phyloP scores from a whole-genome alignment of 257 asterid species.

The Lycium ferocissimum region DNA sequence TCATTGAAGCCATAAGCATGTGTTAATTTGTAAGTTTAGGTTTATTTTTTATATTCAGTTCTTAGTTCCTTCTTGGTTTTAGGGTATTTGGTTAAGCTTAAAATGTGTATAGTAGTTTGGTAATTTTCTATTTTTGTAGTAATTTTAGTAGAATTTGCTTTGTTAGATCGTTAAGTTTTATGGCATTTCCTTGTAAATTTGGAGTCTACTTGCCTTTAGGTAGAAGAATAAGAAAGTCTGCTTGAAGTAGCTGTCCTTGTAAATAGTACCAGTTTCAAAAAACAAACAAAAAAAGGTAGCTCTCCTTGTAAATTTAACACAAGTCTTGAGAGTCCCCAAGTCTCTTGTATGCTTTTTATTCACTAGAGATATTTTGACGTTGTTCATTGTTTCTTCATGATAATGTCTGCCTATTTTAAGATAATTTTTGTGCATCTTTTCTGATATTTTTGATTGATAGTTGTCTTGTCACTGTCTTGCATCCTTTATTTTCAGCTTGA shows the following conservation, averaged over 20 bases:
- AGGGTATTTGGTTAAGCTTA: neutral
- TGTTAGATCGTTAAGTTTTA: neutral
- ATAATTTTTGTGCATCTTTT: neutral
- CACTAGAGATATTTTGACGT: neutral
- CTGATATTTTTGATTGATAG: neutral
- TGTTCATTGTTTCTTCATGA: neutral
- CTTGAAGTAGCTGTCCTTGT: neutral
- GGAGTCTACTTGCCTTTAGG: constrained; percentile 10
- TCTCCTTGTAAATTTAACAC: neutral
- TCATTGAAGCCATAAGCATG: neutral
- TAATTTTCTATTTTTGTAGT: neutral
- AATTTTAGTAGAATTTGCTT: too few relatives aligned
- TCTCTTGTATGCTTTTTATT: neutral
- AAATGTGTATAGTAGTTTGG: neutral
- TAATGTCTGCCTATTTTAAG: constrained; percentile 1
- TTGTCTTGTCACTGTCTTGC: constrained; percentile 32
- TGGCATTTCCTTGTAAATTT: too few relatives aligned
- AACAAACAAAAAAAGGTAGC: neutral
- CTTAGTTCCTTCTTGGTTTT: neutral
- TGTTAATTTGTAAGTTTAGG: neutral
- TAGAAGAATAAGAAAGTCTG: constrained; percentile 1
- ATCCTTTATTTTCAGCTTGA: constrained; percentile 57
- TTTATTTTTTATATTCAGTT: neutral
- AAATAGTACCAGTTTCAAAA: too few relatives aligned
- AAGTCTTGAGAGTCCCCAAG: neutral